Evolutionary conservation across 2,329 filamentous ascomycete species (phyloP).

Genomic region (Phialocephala sp.): DNA sequence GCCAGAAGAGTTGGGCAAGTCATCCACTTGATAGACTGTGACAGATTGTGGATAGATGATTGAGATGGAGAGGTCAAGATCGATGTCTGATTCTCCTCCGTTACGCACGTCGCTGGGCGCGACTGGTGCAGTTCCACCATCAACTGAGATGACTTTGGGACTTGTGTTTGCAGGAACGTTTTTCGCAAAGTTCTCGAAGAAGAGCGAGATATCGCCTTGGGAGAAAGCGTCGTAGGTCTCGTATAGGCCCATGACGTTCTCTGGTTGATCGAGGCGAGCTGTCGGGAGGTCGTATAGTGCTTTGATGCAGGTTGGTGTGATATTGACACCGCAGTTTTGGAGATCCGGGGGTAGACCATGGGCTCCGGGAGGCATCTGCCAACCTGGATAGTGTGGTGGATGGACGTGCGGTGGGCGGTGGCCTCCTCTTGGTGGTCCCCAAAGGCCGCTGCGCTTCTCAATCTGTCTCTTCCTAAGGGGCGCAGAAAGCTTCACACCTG

Average conservation of each 20-base stretch:
- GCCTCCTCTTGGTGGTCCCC: not conserved
- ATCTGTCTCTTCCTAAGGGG: not conserved
- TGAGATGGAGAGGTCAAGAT: conserved; percentile 44
- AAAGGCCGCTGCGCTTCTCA: not conserved
- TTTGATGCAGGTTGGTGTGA: conserved; percentile 2
- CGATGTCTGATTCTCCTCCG: conserved; percentile 44
- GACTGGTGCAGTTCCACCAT: not conserved
- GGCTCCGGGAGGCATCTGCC: not conserved
- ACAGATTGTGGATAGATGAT: conserved; percentile 47
- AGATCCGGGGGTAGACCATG: not conserved
- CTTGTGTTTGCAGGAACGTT: not conserved
- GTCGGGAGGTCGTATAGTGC: not conserved
- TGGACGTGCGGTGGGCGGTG: not conserved
- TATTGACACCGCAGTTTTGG: conserved; percentile 5
- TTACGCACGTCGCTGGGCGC: conserved; percentile 22
- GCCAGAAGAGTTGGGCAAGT: conserved; percentile 32
- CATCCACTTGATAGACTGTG: conserved; percentile 48
- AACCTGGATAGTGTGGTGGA: not conserved
- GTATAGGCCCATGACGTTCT: conserved; percentile 3
- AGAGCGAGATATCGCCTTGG: not conserved
- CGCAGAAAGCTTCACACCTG: not conserved
- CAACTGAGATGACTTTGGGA: not conserved
- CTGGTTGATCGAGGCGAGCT: not conserved
- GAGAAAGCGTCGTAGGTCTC: not conserved
- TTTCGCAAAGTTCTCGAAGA: conserved; percentile 4